Percentiles rank a stretch among this genome's conserved stretches.
Evolutionary conservation across 768 basidiomycete species (phyloP).

Genomic region (Collybiopsis confluens): DNA sequence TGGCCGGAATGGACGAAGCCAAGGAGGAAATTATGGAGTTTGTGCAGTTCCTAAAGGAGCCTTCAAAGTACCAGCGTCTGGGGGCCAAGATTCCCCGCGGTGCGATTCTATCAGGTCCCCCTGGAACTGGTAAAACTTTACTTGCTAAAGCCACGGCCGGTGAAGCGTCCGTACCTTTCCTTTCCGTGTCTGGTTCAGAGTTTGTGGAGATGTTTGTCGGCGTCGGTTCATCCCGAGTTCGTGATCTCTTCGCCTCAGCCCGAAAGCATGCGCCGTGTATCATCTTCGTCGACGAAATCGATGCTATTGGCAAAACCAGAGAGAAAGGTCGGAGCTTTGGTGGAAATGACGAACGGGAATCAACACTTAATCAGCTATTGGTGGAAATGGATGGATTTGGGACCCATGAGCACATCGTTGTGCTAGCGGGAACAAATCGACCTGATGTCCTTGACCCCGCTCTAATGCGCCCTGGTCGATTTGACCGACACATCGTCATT

Average conservation of each 20-base stretch:
- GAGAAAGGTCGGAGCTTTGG: constrained; percentile 71
- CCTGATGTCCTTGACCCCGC: constrained; percentile 96
- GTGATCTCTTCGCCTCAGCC: constrained; percentile 95
- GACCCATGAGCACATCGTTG: constrained; percentile 94
- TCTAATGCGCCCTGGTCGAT: constrained; percentile 94
- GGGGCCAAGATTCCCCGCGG: constrained; percentile 98
- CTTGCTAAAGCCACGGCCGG: constrained; percentile 98
- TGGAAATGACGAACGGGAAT: constrained; percentile 97
- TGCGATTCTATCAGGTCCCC: constrained; percentile 91
- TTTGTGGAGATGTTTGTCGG: constrained; percentile 99
- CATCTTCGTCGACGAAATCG: constrained; percentile 99
- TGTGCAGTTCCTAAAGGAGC: constrained; percentile 97
- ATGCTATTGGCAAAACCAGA: constrained; percentile 95
- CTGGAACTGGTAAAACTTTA: constrained; percentile 97
- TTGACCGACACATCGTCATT: constrained; percentile 94
- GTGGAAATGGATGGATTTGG: constrained; percentile 99
- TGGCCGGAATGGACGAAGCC: constrained; percentile 99
- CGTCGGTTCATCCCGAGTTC: constrained; percentile 94
- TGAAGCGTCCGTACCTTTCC: constrained; percentile 96
- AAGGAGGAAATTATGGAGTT: constrained; percentile 99
- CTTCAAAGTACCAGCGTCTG: constrained; percentile 88
- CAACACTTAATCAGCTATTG: constrained; percentile 93
- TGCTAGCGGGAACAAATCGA: constrained; percentile 94
- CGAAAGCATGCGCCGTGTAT: constrained; percentile 98
- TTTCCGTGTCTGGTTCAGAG: constrained; percentile 97